phyloP scores from a whole-genome alignment of 768 basidiomycete genomes.

The Obba rivulosa region DNA sequence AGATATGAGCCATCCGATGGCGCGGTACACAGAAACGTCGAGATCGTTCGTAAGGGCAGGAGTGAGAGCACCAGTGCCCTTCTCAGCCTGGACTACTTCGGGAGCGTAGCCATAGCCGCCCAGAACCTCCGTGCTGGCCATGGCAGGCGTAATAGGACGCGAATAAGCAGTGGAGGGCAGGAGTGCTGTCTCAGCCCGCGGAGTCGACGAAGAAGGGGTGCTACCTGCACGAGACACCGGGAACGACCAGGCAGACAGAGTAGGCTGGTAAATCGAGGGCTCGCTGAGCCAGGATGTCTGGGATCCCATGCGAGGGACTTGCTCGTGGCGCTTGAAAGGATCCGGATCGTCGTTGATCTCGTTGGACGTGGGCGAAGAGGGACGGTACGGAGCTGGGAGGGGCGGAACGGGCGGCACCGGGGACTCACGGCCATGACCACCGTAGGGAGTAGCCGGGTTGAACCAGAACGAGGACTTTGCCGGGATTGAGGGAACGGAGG shows the following conservation, averaged over 20 bases:
- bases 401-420: conserved; percentile 50
- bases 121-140: conserved; percentile 56
- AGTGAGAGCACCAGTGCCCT: conserved; percentile 44
- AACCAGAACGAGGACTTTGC: conserved; percentile 64
- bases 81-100: conserved; percentile 43
- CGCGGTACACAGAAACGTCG: conserved; percentile 50
- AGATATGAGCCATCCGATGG: conserved; percentile 57
- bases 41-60: conserved; percentile 38
- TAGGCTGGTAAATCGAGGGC: conserved; percentile 49
- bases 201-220: conserved; percentile 27
- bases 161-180: conserved; percentile 32
- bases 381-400: conserved; percentile 54
- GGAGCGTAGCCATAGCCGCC: conserved; percentile 65
- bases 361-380: conserved; percentile 36
- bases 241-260: conserved; percentile 66
- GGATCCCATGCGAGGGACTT: conserved; percentile 50
- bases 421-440: conserved; percentile 29
- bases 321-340: conserved; percentile 56
- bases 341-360: conserved; percentile 44
- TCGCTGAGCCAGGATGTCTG: conserved; percentile 75
- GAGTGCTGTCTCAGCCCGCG: conserved; percentile 39
- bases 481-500: conserved; percentile 29
- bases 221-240: conserved; percentile 37
- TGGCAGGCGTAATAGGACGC: conserved; percentile 45
- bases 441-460: conserved; percentile 34